Base-by-base conservation (phyloP, 305 asterid genomes). In the Euphrasia arctica region DNA sequence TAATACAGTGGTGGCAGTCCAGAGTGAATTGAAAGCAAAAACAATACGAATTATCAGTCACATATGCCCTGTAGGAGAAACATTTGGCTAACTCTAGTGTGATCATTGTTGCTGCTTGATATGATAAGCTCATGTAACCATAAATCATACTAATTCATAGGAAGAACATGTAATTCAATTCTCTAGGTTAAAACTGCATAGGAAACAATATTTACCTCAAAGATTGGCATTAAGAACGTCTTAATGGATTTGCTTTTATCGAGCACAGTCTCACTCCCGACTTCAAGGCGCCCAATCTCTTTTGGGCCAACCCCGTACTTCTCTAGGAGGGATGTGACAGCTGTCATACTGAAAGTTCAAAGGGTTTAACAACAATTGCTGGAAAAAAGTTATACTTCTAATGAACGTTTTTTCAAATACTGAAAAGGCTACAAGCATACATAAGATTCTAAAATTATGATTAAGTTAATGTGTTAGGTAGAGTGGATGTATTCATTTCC, bases 231-330 rank as follows among this genome's bases (percentile, higher is more conserved):
- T 85, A 94, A 76, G 68, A 94, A 94, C 62, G 99, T 94, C 85
- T 94, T 94, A 51, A 94, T 94, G 74, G 99, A 94, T 79, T 94
- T 94, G 87, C 99, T 94, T 78, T 94, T 94, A 74, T 94, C 99
- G 12, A 94, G 83, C 58, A 94, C 97, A 36, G 99, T 94, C 82
- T 94, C 99, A 68, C 96, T 86, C 70, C 99, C 99, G 64, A 94
- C 99, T 80, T 94, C 99, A 68, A 94, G 87, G 42, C 99, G 90
- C 60, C 99, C 99, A 69, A 91, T 88, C 81, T 85, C 84, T 74
- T 82, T 94, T 5, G 98, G 94, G 65, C 85, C 96, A 56, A 94
- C 71, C 9, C 75, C 83, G 60, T 90, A 94, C 79, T 91, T 91
- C 72, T 90, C 90, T 62, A 94, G 86, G 71, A 94, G 96, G 11